Conservation (phyloP, 257 asterid species). For the Prunella vulgaris region DNA sequence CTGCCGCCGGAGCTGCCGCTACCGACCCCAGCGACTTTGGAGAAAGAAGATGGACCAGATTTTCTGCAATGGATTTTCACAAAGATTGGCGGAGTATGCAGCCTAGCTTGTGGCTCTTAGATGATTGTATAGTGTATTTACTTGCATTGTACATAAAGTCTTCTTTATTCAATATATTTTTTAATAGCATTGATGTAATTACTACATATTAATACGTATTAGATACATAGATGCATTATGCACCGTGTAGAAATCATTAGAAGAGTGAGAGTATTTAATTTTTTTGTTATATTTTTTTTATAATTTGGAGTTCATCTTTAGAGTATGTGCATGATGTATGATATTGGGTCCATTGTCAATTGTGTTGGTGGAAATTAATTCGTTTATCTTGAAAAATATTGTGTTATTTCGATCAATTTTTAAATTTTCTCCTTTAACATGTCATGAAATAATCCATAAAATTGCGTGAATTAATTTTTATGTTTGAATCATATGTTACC, state of each 20-base stretch:
- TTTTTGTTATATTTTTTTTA: background rate
- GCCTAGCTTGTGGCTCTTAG: slow-evolving; percentile 54
- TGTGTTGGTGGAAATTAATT: too few species aligned
- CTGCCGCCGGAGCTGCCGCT: slow-evolving; percentile 68
- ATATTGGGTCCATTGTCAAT: background rate
- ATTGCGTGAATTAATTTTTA: too few species aligned
- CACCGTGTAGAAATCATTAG: background rate
- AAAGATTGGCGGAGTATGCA: slow-evolving; percentile 68
- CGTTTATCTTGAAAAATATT: too few species aligned
- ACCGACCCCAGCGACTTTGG: slow-evolving; percentile 35
- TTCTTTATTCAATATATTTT: slow-evolving; percentile 25
- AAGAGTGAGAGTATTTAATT: background rate
- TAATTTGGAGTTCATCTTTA: background rate
- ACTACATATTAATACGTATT: background rate
- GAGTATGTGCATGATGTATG: background rate
- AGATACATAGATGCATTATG: background rate
- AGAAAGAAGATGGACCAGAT: slow-evolving; percentile 43
- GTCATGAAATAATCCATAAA: too few species aligned
- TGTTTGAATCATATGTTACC: too few species aligned
- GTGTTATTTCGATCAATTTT: too few species aligned
- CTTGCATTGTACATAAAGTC: slow-evolving; percentile 23
- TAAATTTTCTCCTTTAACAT: too few species aligned
- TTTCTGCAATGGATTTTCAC: slow-evolving; percentile 79
- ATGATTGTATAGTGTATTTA: background rate
- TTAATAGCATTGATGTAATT: slow-evolving; percentile 1